Evolutionary conservation across 2,329 filamentous ascomycete species (phyloP), one percentile per base, ranked within the genome.

Genomic region (Diaporthe vexans): DNA sequence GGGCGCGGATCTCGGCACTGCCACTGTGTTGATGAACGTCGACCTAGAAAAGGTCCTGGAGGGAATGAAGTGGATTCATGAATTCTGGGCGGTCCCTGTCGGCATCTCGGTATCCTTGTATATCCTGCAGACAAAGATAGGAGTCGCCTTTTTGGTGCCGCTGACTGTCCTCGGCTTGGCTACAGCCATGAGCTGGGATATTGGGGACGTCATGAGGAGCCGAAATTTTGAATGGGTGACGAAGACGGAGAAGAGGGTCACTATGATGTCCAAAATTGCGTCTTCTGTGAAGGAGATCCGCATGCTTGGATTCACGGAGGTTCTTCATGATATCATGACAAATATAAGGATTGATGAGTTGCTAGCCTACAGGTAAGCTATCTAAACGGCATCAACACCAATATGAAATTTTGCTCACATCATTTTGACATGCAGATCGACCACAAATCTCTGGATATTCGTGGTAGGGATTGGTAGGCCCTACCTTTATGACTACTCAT

Each of bases 181-280:
- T 29, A 33, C 52, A n/a, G 52, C 26, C 3, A 56, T 56, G 52
- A 56, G 24, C 13, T 56, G 52, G 52, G 24, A 56, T 26, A 56
- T 56, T 56, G 52, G 52, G 7, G 52, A 56, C 52, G 52, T 29
- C 26, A 56, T 56, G 52, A 56, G 52, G 52, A 56, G 52, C 11
- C 52, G 52, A 26, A 56, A 56, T 56, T 15, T 56, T 26, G 52
- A 56, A 19, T 56, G 52, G 52, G 52, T 56, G 52, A 56, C 52
- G 26, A 56, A 29, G 24, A 33, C 52, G 52, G 52, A 56, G 52
- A 56, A 56, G 24, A 56, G 52, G 52, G 52, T 56, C 13, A 56
- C 52, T 1, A 17, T 17, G 52, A 56, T 56, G 52, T 56, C 52
- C 24, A 56, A 56, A 19, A 56, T 56, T 33, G 52, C 52, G 15